Percentiles rank a stretch among this genome's conserved stretches.
These are phyloP conservation scores for Aspergillus sclerotioniger DNA, from an alignment of 495 filamentous ascomycete genomes.

Conservation along the genomic window DNA sequence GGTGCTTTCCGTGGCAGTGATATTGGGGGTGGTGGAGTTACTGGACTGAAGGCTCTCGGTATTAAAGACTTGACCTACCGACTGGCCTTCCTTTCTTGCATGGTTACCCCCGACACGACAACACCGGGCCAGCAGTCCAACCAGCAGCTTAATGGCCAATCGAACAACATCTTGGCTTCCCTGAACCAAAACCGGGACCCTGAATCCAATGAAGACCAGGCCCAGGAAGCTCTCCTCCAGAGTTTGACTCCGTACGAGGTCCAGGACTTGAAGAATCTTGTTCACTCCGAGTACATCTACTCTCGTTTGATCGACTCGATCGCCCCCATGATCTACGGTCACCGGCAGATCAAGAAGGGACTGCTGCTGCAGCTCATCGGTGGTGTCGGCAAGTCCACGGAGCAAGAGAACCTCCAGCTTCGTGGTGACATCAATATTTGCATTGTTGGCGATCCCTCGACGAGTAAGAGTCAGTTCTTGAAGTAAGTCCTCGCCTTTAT, in stretches of 20 bases:
- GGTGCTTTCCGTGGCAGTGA: slow-evolving; percentile 72
- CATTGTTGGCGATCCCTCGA: slow-evolving; percentile 97
- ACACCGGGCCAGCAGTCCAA: slow-evolving; percentile 66
- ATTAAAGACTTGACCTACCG: slow-evolving; percentile 95
- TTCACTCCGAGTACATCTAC: slow-evolving; percentile 94
- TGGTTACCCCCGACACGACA: slow-evolving; percentile 89
- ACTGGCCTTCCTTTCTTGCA: slow-evolving; percentile 94
- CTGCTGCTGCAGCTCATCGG: slow-evolving; percentile 90
- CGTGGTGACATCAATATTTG: slow-evolving; percentile 98
- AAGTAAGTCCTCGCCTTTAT: slow-evolving; percentile 53
- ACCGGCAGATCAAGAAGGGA: slow-evolving; percentile 97
- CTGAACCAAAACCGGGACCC: slow-evolving; percentile 67
- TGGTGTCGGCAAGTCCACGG: slow-evolving; percentile 79
- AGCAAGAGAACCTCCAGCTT: slow-evolving; percentile 87
- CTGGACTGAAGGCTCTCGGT: slow-evolving; percentile 86
- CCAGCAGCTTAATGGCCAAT: slow-evolving; percentile 66
- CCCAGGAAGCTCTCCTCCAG: slow-evolving; percentile 82
- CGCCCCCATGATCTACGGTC: slow-evolving; percentile 96
- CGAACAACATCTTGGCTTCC: slow-evolving; percentile 77
- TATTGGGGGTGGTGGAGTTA: slow-evolving; percentile 77
- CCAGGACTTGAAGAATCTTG: slow-evolving; percentile 85
- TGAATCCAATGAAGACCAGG: slow-evolving; percentile 75
- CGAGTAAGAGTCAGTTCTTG: slow-evolving; percentile 96
- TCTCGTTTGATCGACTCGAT: slow-evolving; percentile 88
- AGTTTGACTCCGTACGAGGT: slow-evolving; percentile 83